Evolutionary conservation across 768 basidiomycete genomes (phyloP), one percentile per base, ranked within the genome.

Genomic region (Pleurotus ostreatus): DNA sequence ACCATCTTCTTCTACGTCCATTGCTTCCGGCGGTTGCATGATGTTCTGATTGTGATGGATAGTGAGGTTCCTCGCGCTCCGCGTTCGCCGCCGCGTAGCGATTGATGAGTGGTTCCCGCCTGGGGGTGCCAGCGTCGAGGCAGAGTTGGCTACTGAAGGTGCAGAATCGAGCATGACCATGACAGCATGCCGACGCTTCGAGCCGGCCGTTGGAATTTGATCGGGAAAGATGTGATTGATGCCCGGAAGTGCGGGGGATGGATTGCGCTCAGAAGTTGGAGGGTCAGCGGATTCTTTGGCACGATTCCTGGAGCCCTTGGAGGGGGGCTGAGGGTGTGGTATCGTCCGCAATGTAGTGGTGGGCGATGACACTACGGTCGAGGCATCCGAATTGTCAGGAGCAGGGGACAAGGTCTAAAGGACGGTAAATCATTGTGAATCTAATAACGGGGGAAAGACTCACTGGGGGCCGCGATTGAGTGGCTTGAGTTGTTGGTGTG

Each of bases 1-100:
- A 2, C 77, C 78, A 12, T 88, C 88, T 52, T 91, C 89, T 62
- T 92, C 89, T 15, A 90, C 74, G 41, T 91, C 88, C 82, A 90
- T 89, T 58, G 78, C 80, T 48, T 82, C 80, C 52, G 67, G 44
- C 22, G 65, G 59, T 49, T 70, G 74, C 5, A 70, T 69, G 47
- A 72, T 63, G 59, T 66, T 76, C 59, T 69, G 69, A 59, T 63
- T 76, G 68, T 65, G 74, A 39, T 69, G 76, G 67, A 74, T 74
- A 46, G 63, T 63, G 59, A 69, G 65, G 46, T 68, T 73, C 46
- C 74, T 66, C 20, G 74, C 65, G 59, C 82, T 86, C 41, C 84
- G 69, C 4, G 83, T 88, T 51, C 60, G 41, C 46, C 87, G 76
- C 55, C 86, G 73, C 55, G 82, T 74, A 16, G 76, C 63, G 20